Percentiles rank a stretch among this genome's conserved stretches.
Evolutionary conservation across 1,284 basidiomycete species (phyloP).

Genomic region (Ceratobasidium sp.): DNA sequence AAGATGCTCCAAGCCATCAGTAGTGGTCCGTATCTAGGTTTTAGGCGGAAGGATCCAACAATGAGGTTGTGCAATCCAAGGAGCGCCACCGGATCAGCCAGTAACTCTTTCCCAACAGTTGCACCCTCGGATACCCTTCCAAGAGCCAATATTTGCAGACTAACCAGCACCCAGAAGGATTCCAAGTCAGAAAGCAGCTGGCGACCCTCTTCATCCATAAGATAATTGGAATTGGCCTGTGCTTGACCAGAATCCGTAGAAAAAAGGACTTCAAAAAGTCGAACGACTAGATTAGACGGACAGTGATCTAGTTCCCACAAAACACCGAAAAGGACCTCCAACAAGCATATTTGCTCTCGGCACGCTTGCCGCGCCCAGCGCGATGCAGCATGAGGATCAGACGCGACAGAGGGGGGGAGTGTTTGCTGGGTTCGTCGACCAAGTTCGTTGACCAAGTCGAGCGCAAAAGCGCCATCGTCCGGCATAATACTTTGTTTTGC

Average conservation of each 20-base stretch:
- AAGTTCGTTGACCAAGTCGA: constrained; percentile 62
- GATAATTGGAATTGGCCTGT: constrained; percentile 70
- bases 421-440: constrained; percentile 58
- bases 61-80: constrained; percentile 57
- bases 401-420: constrained; percentile 61
- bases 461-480: constrained; percentile 64
- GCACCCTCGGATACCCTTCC: constrained; percentile 71
- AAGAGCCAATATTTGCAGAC: constrained; percentile 79
- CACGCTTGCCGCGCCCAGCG: constrained; percentile 80
- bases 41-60: constrained; percentile 63
- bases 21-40: constrained; percentile 68
- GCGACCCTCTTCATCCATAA: constrained; percentile 72
- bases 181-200: constrained; percentile 71
- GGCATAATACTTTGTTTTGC: constrained; percentile 67
- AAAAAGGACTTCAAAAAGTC: constrained; percentile 70
- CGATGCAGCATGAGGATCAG: constrained; percentile 66
- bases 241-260: constrained; percentile 68
- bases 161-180: constrained; percentile 76
- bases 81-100: constrained; percentile 42
- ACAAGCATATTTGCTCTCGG: constrained; percentile 76
- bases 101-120: constrained; percentile 49
- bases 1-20: constrained; percentile 82
- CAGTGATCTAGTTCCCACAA: constrained; percentile 80
- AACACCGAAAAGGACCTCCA: constrained; percentile 85
- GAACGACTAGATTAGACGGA: constrained; percentile 65